Evolutionary conservation across 2,329 filamentous ascomycete species (phyloP).

Genomic region (Coleophoma eucalyptorum): DNA sequence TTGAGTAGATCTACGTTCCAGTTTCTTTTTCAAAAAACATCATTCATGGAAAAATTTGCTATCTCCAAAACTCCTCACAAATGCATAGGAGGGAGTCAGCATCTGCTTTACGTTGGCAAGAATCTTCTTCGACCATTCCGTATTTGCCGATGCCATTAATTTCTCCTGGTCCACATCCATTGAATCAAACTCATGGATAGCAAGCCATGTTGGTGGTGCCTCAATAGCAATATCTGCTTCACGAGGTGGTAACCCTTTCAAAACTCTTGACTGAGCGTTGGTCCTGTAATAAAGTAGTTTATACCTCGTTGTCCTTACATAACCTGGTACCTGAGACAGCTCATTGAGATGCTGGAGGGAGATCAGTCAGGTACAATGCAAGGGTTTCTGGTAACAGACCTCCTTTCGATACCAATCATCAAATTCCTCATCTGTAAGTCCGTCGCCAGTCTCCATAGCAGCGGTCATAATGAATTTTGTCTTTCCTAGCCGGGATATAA

Average conservation of each 20-base stretch:
- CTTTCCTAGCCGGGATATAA: conserved; percentile 3
- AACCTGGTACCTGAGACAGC: conserved; percentile 5
- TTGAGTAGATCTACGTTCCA: too few species aligned
- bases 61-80: not conserved
- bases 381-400: not conserved
- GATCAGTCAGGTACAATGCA: not conserved
- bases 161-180: conserved; percentile 1
- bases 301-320: conserved; percentile 9
- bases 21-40: too few species aligned
- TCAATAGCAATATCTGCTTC: not conserved
- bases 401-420: conserved; percentile 12
- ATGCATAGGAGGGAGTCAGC: not conserved
- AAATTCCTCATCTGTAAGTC: conserved; percentile 7
- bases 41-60: not conserved
- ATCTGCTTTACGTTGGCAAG: not conserved
- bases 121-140: conserved; percentile 8
- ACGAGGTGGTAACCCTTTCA: not conserved
- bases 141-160: conserved; percentile 19
- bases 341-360: conserved; percentile 4
- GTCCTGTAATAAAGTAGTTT: conserved; percentile 5
- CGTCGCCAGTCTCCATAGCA: conserved; percentile 5
- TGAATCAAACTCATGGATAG: conserved; percentile 5
- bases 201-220: conserved; percentile 1
- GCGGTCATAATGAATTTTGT: conserved; percentile 6
- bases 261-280: not conserved